Conservation (phyloP, 805 yeast genomes). For the Priceomyces haplophilus region DNA sequence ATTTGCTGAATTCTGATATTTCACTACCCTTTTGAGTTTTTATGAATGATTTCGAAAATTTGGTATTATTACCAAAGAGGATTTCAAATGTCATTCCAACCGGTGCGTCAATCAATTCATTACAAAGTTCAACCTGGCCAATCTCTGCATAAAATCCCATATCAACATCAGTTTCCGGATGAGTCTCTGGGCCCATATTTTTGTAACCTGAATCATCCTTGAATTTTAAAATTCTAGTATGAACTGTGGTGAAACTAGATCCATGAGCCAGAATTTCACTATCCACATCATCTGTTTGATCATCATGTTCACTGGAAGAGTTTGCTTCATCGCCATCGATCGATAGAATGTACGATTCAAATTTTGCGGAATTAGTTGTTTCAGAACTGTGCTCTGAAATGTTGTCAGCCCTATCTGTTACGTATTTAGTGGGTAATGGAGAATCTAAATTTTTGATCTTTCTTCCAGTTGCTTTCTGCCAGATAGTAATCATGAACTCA, state of each 20-base stretch:
- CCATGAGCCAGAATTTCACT: slow-evolving; percentile 8
- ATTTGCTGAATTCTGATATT: slow-evolving; percentile 36
- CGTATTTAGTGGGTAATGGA: slow-evolving; percentile 7
- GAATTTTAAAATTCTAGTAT: slow-evolving; percentile 29
- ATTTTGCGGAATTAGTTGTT: slow-evolving; percentile 19
- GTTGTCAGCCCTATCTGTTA: slow-evolving; percentile 17
- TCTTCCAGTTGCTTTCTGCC: slow-evolving; percentile 50
- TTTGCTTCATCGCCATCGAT: slow-evolving; percentile 43
- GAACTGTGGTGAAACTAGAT: slow-evolving; percentile 2
- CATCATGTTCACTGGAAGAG: slow-evolving; percentile 23
- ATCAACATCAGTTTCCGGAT: slow-evolving; percentile 53
- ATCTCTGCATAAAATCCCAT: slow-evolving; percentile 40
- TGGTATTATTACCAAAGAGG: slow-evolving; percentile 59
- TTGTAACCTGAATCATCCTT: slow-evolving; percentile 37
- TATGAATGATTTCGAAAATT: slow-evolving; percentile 36
- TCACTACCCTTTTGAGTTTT: slow-evolving; percentile 47
- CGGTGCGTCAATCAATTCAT: slow-evolving; percentile 61
- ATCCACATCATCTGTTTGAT: slow-evolving; percentile 13
- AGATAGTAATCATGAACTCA: slow-evolving; percentile 63
- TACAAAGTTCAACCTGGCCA: slow-evolving; percentile 47
- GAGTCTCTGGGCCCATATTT: slow-evolving; percentile 65
- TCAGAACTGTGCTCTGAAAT: slow-evolving; percentile 6
- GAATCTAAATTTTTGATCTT: slow-evolving; percentile 15
- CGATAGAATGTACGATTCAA: slow-evolving; percentile 36
- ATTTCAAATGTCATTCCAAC: slow-evolving; percentile 71